Base-by-base conservation (phyloP, 176 grass and related monocot species). In the Triticum turgidum region DNA sequence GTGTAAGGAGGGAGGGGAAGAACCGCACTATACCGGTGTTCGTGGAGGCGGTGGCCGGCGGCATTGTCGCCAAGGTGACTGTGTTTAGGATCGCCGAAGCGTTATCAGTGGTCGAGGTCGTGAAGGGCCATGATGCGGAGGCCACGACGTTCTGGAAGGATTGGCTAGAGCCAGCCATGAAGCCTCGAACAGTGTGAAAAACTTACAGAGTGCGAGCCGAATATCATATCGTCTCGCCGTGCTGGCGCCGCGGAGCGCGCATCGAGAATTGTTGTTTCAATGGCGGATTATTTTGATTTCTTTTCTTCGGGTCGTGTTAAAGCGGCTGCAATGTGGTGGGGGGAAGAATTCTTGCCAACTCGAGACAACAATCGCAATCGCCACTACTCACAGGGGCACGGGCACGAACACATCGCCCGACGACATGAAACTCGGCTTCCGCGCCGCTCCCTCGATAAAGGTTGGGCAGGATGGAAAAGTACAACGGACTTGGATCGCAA, bases 141-240 rank as follows among this genome's bases (percentile, higher is more conserved):
- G 29, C 86, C 35, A 62, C 32, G 5, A 2, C n/a, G 39, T 88
- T 98, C 76, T 98, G 96, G 96, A 90, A 87, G 18, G 84, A 92
- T 45, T 59, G 64, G 45, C 78, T 98, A 15, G 54, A 81, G 77
- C 90, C 89, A 65, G 73, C 88, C 14, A 69, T 94, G 59, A 87
- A 80, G 65, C 41, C 90, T 38, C 67, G 62, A 34, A 35, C 17
- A 18, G 5, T 35, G 0, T 35, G 9, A 41, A 8, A 22, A 22
- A 51, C 7, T 54, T n/a, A 51, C 12, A 24, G 24, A 61, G 86
- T 65, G 21, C 13, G 83, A 78, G 88, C 71, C 78, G 68, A 17
- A 27, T 45, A 6, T 15, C 11, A 51, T 13, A 0, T 38, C 58
- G 7, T 0, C 7, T 29, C 73, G 42, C 73, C 44, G 2, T 30